These are phyloP conservation scores for Alternaria novae-zelandiae DNA, from an alignment of 2,329 filamentous ascomycete species.

Conservation along the genomic window DNA sequence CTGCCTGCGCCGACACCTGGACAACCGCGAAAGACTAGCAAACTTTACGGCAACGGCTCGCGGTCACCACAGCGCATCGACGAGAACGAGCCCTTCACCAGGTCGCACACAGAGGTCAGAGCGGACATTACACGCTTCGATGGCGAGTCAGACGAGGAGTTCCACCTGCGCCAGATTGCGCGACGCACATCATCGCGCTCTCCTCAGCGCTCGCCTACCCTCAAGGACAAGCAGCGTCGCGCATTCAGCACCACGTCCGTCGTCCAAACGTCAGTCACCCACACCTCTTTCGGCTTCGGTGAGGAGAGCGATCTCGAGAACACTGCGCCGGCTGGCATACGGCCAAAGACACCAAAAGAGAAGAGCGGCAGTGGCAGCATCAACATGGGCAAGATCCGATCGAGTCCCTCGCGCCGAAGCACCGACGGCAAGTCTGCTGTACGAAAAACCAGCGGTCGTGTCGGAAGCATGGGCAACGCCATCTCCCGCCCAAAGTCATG, in stretches of 20 bases:
- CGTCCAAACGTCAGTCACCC: slow-evolving; percentile 44
- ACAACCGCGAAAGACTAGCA: slow-evolving; percentile 87
- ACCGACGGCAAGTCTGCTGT: slow-evolving; percentile 57
- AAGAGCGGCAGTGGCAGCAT: slow-evolving; percentile 53
- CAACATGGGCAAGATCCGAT: slow-evolving; percentile 54
- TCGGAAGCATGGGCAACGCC: slow-evolving; percentile 54
- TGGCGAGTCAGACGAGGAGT: slow-evolving; percentile 81
- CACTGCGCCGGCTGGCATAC: slow-evolving; percentile 38
- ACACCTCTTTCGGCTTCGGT: slow-evolving; percentile 41
- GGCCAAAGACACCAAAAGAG: slow-evolving; percentile 54
- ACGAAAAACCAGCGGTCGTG: slow-evolving; percentile 59
- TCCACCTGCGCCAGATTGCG: slow-evolving; percentile 70
- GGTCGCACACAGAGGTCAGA: slow-evolving; percentile 65
- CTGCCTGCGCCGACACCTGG: slow-evolving; percentile 94
- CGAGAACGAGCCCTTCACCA: slow-evolving; percentile 61
- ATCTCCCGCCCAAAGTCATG: slow-evolving; percentile 38
- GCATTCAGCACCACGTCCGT: slow-evolving; percentile 75
- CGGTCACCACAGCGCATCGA: slow-evolving; percentile 44
- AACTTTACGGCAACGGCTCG: slow-evolving; percentile 68
- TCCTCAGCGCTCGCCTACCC: slow-evolving; percentile 63
- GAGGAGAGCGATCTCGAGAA: slow-evolving; percentile 59
- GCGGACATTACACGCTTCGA: slow-evolving; percentile 63
- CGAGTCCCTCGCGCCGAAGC: slow-evolving; percentile 53
- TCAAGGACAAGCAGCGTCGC: slow-evolving; percentile 69
- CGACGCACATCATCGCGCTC: slow-evolving; percentile 69